A percentile compares a stretch with the other conserved stretches of the same genome.
These are phyloP conservation scores for Orbilia blumenaviensis DNA, from an alignment of 2,329 filamentous ascomycete genomes.

Conservation along the genomic window DNA sequence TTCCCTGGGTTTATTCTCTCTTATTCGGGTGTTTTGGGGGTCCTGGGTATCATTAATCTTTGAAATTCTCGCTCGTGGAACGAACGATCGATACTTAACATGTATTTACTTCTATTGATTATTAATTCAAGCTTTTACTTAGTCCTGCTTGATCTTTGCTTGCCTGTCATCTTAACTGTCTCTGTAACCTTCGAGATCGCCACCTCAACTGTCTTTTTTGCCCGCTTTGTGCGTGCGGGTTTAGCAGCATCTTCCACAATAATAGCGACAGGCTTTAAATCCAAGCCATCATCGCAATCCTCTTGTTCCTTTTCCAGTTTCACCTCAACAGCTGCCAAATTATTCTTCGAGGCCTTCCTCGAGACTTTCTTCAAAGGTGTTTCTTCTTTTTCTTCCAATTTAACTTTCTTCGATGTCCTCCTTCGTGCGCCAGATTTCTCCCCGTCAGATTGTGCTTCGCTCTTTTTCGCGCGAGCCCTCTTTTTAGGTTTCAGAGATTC, in stretches of 20 bases:
- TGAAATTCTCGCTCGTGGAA: no score
- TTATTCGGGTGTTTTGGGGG: no score
- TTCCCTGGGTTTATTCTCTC: no score
- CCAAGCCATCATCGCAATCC: background rate
- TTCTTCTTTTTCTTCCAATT: background rate
- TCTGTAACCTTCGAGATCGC: background rate
- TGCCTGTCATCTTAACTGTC: background rate
- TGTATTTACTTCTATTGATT: no score
- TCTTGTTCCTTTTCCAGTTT: background rate
- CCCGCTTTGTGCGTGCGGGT: background rate
- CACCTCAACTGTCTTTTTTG: background rate
- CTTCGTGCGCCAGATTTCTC: background rate
- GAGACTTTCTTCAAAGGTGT: background rate
- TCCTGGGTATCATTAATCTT: no score
- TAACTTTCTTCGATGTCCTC: background rate
- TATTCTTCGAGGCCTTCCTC: no score
- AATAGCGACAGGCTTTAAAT: no score
- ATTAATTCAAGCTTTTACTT: background rate
- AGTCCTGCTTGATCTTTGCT: background rate
- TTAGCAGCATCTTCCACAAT: background rate
- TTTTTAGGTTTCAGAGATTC: constrained; percentile 88
- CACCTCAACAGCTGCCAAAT: background rate
- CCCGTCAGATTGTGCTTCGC: constrained; percentile 60
- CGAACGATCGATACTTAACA: no score
- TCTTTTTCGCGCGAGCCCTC: constrained; percentile 70